phyloP scores from a whole-genome alignment of 1,284 basidiomycete genomes.

The Irpex sp. region DNA sequence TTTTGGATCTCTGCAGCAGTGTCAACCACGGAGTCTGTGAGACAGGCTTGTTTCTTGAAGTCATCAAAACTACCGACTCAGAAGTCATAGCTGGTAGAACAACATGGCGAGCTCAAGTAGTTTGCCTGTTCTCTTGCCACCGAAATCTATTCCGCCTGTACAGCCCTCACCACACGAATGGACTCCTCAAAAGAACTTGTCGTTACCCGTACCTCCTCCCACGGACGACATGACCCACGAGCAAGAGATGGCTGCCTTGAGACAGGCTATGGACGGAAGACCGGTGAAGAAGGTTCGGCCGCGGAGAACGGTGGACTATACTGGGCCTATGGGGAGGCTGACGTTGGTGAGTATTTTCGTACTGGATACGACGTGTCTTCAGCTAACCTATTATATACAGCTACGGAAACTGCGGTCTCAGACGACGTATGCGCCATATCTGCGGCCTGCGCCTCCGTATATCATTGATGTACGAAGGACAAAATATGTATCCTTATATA shows the following conservation, averaged over 20 bases:
- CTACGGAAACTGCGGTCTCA: slow-evolving; percentile 74
- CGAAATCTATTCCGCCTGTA: slow-evolving; percentile 6
- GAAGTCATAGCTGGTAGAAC: neutral
- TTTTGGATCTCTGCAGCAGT: too few relatives aligned
- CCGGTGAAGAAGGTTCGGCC: slow-evolving; percentile 88
- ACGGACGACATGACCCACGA: slow-evolving; percentile 74
- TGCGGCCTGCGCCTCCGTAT: slow-evolving; percentile 80
- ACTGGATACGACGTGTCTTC: too few relatives aligned
- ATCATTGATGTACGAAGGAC: slow-evolving; percentile 70
- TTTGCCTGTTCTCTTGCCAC: slow-evolving; percentile 21
- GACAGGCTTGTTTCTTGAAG: too few relatives aligned
- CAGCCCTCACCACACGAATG: slow-evolving; percentile 29
- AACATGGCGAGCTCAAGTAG: slow-evolving; percentile 13
- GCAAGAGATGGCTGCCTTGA: slow-evolving; percentile 70
- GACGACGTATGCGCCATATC: slow-evolving; percentile 67
- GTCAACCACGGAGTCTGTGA: too few relatives aligned
- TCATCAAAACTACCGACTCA: neutral
- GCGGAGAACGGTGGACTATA: slow-evolving; percentile 91
- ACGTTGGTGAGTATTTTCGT: slow-evolving; percentile 53
- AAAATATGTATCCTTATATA: slow-evolving; percentile 18
- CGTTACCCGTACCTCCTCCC: slow-evolving; percentile 64
- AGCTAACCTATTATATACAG: slow-evolving; percentile 31
- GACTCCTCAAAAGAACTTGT: slow-evolving; percentile 41
- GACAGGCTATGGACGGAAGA: slow-evolving; percentile 69
- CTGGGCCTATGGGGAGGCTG: slow-evolving; percentile 84